Evolutionary conservation across 2,329 filamentous ascomycete species (phyloP).

Genomic region (Pseudogymnoascus sp.): DNA sequence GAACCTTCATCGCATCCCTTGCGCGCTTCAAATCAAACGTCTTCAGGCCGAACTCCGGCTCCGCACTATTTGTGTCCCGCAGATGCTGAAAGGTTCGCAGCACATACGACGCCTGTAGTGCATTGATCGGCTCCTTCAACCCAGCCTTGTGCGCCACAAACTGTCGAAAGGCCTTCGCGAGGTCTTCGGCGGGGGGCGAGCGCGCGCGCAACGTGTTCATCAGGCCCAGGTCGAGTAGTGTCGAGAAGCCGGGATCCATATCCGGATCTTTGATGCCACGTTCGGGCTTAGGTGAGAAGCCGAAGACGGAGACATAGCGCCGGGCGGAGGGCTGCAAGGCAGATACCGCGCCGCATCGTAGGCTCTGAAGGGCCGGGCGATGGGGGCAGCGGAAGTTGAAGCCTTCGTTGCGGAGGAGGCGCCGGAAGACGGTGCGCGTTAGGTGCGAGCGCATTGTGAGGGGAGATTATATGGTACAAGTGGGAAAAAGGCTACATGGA

Average conservation of each 20-base stretch:
- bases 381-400: constrained; percentile 27
- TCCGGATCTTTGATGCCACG: constrained; percentile 52
- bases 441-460: constrained; percentile 48
- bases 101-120: constrained; percentile 56
- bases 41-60: constrained; percentile 14
- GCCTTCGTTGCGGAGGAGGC: constrained; percentile 43
- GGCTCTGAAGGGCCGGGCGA: constrained; percentile 13
- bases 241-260: constrained; percentile 61
- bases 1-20: constrained; percentile 12
- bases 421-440: constrained; percentile 50
- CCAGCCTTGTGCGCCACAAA: constrained; percentile 52
- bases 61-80: constrained; percentile 26
- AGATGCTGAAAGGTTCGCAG: constrained; percentile 54
- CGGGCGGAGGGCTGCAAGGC: constrained; percentile 26
- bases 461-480: constrained; percentile 1
- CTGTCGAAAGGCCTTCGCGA: constrained; percentile 54
- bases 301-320: constrained; percentile 56
- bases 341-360: constrained; percentile 33
- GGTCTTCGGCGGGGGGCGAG: constrained; percentile 51
- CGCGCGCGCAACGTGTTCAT: constrained; percentile 54
- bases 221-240: constrained; percentile 59
- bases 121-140: constrained; percentile 45
- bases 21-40: constrained; percentile 16
- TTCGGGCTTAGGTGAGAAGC: constrained; percentile 51
- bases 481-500: not conserved